phyloP scores from a whole-genome alignment of 1,139 yeast species.

The Suhomyces bolitotheri region DNA sequence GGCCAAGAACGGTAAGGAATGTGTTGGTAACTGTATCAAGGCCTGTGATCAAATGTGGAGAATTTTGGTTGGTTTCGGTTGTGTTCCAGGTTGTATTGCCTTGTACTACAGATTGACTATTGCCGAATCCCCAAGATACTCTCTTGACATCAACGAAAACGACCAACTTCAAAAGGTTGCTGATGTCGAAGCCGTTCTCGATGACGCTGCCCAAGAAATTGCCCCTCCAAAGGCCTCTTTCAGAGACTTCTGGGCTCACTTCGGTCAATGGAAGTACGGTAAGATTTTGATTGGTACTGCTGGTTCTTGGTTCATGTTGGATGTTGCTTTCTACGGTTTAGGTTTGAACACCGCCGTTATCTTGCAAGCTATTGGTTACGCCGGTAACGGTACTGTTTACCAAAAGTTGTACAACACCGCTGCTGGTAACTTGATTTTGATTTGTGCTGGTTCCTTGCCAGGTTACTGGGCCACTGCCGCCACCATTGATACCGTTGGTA shows the following conservation, averaged over 20 bases:
- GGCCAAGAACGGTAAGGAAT: constrained; percentile 53
- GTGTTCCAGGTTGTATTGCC: constrained; percentile 82
- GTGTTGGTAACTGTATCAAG: constrained; percentile 63
- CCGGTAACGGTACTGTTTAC: constrained; percentile 59
- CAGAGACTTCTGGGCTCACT: constrained; percentile 66
- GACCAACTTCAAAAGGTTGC: constrained; percentile 61
- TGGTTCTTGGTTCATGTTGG: constrained; percentile 94
- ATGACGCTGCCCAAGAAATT: constrained; percentile 45
- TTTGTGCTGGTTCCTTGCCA: constrained; percentile 90
- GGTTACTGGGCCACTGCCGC: constrained; percentile 86
- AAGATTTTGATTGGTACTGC: constrained; percentile 90
- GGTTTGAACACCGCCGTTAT: constrained; percentile 77
- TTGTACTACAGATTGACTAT: constrained; percentile 87
- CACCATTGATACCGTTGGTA: constrained; percentile 73
- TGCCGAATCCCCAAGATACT: constrained; percentile 91
- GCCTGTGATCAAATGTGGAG: constrained; percentile 96
- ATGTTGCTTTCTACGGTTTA: constrained; percentile 92
- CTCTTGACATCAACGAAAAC: constrained; percentile 68
- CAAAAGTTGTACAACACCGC: constrained; percentile 67
- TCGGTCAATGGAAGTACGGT: constrained; percentile 85
- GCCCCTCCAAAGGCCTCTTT: constrained; percentile 60
- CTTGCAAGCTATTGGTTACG: constrained; percentile 79
- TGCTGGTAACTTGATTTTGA: constrained; percentile 84
- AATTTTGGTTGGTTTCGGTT: constrained; percentile 81
- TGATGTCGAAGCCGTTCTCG: constrained; percentile 52